These are phyloP conservation scores for Tuber umbilicatum DNA, from an alignment of 495 filamentous ascomycete species.

Conservation along the genomic window DNA sequence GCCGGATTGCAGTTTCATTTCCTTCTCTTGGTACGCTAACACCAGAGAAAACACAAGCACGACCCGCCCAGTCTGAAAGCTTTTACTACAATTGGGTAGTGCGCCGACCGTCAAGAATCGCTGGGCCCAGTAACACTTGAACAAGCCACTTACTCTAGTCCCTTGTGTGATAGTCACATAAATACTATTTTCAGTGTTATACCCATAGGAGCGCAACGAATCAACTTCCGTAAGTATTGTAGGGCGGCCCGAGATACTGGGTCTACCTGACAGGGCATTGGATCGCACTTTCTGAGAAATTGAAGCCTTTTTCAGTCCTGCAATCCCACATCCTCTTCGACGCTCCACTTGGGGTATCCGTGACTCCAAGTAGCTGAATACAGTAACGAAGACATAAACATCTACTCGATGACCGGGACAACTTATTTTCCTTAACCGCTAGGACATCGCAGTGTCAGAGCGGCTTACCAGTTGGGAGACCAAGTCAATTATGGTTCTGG, in stretches of 20 bases:
- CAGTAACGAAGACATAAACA: too few species aligned
- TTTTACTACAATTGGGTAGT: background rate
- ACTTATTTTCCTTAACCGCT: too few species aligned
- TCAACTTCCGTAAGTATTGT: background rate
- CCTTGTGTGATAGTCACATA: background rate
- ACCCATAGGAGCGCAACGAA: background rate
- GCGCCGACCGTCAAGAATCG: background rate
- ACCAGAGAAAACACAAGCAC: background rate
- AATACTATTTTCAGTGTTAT: background rate
- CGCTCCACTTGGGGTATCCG: background rate
- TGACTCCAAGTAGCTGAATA: too few species aligned
- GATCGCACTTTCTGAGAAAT: too few species aligned
- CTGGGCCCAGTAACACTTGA: background rate
- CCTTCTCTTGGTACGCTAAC: background rate
- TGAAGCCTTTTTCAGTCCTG: background rate
- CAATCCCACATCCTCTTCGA: background rate
- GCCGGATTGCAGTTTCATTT: background rate
- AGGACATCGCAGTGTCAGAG: too few species aligned
- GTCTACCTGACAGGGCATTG: too few species aligned
- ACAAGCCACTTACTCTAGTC: background rate
- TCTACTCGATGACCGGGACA: too few species aligned
- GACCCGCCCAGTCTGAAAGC: background rate
- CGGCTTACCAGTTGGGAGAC: too few species aligned
- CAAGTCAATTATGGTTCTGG: background rate
- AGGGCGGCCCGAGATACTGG: too few species aligned